These are phyloP conservation scores for Metarhizium album DNA, from an alignment of 2,329 filamentous ascomycete genomes.

Conservation along the genomic window DNA sequence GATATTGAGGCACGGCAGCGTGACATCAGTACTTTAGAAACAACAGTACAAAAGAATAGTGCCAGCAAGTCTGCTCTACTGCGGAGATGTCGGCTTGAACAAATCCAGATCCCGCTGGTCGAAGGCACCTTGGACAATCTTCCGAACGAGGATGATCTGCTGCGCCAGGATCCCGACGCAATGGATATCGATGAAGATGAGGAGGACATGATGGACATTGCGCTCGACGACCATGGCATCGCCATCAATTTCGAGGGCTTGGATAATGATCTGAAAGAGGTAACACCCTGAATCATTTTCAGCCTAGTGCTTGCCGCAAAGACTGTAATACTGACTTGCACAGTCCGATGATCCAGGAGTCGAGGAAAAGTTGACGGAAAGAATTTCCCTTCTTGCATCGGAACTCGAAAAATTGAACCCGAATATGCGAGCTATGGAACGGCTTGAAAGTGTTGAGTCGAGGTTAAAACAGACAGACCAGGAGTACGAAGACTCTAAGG, in stretches of 20 bases:
- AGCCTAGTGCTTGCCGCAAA: background rate
- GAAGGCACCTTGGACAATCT: constrained; percentile 72
- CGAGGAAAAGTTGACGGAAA: constrained; percentile 68
- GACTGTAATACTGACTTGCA: constrained; percentile 30
- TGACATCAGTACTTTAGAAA: constrained; percentile 68
- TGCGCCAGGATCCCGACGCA: constrained; percentile 68
- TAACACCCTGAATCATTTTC: constrained; percentile 28
- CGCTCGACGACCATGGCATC: constrained; percentile 83
- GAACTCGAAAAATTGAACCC: constrained; percentile 92
- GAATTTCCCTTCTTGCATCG: constrained; percentile 59
- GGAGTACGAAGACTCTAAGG: constrained; percentile 79
- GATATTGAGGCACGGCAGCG: constrained; percentile 66
- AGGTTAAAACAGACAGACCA: constrained; percentile 76
- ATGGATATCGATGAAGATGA: constrained; percentile 81
- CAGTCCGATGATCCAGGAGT: constrained; percentile 59
- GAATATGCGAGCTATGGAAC: constrained; percentile 92
- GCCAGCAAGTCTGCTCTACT: constrained; percentile 75
- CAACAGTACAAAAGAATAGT: constrained; percentile 75
- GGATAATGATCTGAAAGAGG: constrained; percentile 71
- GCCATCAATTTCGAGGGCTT: constrained; percentile 75
- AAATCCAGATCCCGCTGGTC: constrained; percentile 73
- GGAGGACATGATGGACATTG: constrained; percentile 47
- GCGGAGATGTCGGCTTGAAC: constrained; percentile 84
- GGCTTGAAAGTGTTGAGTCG: constrained; percentile 73
- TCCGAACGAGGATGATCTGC: constrained; percentile 73